Percentiles rank a stretch among this genome's conserved stretches.
Evolutionary conservation across 2,329 filamentous ascomycete species (phyloP).

Genomic region (Scopulariopsis brevicaulis): DNA sequence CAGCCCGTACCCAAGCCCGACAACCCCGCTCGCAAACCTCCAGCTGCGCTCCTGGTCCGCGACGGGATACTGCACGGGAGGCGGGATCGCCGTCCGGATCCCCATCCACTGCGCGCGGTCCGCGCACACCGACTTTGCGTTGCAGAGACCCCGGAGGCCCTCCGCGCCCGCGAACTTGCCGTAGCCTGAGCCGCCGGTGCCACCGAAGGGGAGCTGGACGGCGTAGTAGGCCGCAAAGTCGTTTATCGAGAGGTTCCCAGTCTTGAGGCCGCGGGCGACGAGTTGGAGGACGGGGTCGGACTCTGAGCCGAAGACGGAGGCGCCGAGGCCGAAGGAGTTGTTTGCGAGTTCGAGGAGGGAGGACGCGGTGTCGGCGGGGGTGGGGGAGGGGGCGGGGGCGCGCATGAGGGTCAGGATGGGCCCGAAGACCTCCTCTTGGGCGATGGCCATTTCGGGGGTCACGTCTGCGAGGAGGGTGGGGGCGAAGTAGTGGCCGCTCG

Average conservation of each 20-base stretch:
- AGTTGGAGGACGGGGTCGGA: slow-evolving; percentile 44
- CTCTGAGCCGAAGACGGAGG: slow-evolving; percentile 72
- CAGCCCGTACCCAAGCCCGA: slow-evolving; percentile 48
- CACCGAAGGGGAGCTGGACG: slow-evolving; percentile 89
- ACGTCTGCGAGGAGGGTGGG: slow-evolving; percentile 91
- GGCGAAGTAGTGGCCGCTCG: slow-evolving; percentile 78
- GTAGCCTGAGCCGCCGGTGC: slow-evolving; percentile 80
- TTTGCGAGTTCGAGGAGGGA: slow-evolving; percentile 73
- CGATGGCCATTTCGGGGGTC: slow-evolving; percentile 73
- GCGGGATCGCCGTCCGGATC: slow-evolving; percentile 67
- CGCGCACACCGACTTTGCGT: slow-evolving; percentile 74
- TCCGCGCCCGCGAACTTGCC: slow-evolving; percentile 88
- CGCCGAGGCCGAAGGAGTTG: slow-evolving; percentile 79
- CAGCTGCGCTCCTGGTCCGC: slow-evolving; percentile 50
- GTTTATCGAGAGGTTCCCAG: slow-evolving; percentile 90
- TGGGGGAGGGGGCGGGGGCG: slow-evolving; percentile 44
- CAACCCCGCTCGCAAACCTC: slow-evolving; percentile 49
- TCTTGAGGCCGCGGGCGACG: slow-evolving; percentile 58
- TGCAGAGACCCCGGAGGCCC: slow-evolving; percentile 74
- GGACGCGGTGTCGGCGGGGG: slow-evolving; percentile 21
- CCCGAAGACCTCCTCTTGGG: slow-evolving; percentile 84
- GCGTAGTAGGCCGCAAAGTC: slow-evolving; percentile 93
- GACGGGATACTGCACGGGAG: slow-evolving; percentile 73
- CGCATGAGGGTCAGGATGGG: slow-evolving; percentile 82
- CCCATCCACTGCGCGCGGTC: slow-evolving; percentile 56